Evolutionary conservation across 1,284 basidiomycete genomes (phyloP), one percentile per base, ranked within the genome.

Genomic region (Wallemia hederae): DNA sequence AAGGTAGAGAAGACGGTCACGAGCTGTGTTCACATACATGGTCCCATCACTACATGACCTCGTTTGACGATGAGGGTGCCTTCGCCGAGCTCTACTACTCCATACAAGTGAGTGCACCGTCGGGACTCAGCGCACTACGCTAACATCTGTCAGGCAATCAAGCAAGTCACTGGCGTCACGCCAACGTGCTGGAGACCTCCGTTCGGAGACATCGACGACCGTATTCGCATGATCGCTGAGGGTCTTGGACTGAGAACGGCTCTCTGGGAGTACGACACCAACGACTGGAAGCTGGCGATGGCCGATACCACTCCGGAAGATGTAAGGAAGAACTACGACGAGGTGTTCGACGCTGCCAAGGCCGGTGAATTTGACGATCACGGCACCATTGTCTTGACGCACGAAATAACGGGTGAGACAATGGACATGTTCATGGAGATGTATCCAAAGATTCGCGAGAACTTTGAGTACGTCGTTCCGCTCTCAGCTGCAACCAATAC

Each of bases 61-160:
- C 9, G 39, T 17, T 49, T n/a, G 39, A 49, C 22, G 39, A 49
- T n/a, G 39, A 49, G 39, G 39, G 39, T 22, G 74, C 71, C 26
- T 77, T 77, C 64, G 74, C 76, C 55, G 76, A 77, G 67, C 69
- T 78, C 24, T 78, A 74, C 67, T 77, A 76, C 71, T 73, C 74
- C 27, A 28, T 58, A 5, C 56, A 28, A 15, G 24, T 58, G 14
- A 15, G 56, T 5, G 11, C 14, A 15, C 11, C n/a, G 3, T 17
- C 39, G 22, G 22, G 22, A 49, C 14, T 49, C 5, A 22, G 5
- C 9, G 3, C 39, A 14, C 14, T 49, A 9, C 22, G 39, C 11
- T 22, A 49, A n/a, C 11, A 19, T 49, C 5, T n/a, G 5, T n/a
- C n/a, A 74, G 65, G 68, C 67, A 58, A 76, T 76, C 72, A 74